phyloP scores from a whole-genome alignment of 768 basidiomycete genomes.

The Leccinellum albellum region DNA sequence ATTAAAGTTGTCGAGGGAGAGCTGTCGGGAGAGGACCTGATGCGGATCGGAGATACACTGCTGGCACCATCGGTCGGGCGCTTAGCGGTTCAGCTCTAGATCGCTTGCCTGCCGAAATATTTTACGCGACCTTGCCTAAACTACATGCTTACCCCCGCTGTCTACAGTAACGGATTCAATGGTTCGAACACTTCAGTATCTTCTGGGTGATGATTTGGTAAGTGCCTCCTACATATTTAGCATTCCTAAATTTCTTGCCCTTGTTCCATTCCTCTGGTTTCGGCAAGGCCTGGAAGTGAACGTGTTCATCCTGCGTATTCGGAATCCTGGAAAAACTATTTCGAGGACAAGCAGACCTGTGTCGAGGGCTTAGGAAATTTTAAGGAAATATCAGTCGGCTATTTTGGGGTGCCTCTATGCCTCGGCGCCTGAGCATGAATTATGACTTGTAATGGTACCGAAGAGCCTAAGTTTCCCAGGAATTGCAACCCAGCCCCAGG shows the following conservation, averaged over 20 bases:
- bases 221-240: not conserved
- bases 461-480: too few species aligned
- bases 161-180: too few species aligned
- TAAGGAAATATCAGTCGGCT: not conserved
- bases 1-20: not conserved
- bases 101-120: too few species aligned
- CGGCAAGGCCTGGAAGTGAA: not conserved
- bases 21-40: not conserved
- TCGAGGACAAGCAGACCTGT: not conserved
- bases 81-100: too few species aligned
- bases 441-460: too few species aligned
- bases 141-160: too few species aligned
- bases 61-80: too few species aligned
- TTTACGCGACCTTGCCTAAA: too few species aligned
- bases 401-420: too few species aligned
- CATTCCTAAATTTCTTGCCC: not conserved
- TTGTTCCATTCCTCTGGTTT: not conserved
- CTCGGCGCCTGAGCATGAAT: too few species aligned
- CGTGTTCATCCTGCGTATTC: not conserved
- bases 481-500: not conserved
- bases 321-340: not conserved
- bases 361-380: not conserved
- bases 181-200: not conserved
- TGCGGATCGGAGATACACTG: not conserved
- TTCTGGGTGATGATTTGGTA: not conserved